A percentile compares a stretch with the other conserved stretches of the same genome.
Evolutionary conservation across 2,329 filamentous ascomycete genomes (phyloP).

Genomic region (Diaporthe vexans): DNA sequence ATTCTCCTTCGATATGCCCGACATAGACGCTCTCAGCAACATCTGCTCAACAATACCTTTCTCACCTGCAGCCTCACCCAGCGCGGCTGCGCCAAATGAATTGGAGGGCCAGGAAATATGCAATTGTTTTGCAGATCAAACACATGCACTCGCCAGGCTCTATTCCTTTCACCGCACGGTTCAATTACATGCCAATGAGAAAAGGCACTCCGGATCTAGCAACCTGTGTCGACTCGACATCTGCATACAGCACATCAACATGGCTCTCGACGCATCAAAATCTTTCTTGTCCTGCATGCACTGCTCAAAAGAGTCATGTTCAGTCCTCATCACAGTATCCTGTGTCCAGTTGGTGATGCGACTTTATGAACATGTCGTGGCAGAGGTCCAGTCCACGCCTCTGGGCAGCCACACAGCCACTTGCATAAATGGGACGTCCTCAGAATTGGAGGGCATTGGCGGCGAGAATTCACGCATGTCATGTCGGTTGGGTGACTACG

Average conservation of each 20-base stretch:
- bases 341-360: background rate
- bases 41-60: background rate
- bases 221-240: background rate
- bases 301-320: slow-evolving; percentile 10
- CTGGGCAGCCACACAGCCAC: too few relatives aligned
- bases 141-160: background rate
- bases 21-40: background rate
- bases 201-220: too few relatives aligned
- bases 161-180: background rate
- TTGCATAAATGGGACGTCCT: background rate
- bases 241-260: slow-evolving; percentile 2
- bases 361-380: background rate
- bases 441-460: background rate
- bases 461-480: background rate
- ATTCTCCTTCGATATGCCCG: background rate
- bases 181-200: background rate
- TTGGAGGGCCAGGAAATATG: background rate
- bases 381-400: background rate
- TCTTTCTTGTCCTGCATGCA: background rate
- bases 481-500: slow-evolving; percentile 13
- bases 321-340: background rate
- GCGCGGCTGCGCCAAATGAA: background rate
- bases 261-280: background rate
- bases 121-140: background rate
- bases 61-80: background rate